A percentile compares a stretch with the other conserved stretches of the same genome.
phyloP scores from a whole-genome alignment of 2,329 filamentous ascomycete genomes.

The Pyricularia pennisetigena region DNA sequence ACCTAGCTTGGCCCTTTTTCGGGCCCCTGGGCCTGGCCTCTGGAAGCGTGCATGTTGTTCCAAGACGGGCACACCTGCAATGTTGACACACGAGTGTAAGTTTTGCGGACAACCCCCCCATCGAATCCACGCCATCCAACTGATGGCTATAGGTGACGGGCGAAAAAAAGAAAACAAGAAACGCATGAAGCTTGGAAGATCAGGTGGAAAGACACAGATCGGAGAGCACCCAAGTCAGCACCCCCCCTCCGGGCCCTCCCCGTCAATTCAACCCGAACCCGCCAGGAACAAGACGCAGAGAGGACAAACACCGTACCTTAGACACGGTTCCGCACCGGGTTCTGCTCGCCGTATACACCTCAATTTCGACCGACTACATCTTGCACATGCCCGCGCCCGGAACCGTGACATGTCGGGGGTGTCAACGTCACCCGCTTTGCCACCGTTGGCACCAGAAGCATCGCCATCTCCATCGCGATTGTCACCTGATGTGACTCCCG shows the following conservation, averaged over 20 bases:
- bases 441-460: not conserved
- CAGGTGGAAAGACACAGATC: too few relatives aligned
- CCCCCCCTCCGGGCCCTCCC: too few relatives aligned
- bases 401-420: slow-evolving; percentile 6
- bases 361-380: slow-evolving; percentile 17
- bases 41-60: slow-evolving; percentile 12
- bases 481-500: too few relatives aligned
- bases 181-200: not conserved
- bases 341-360: slow-evolving; percentile 14
- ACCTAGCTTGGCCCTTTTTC: slow-evolving; percentile 12
- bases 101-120: not conserved
- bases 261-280: too few relatives aligned
- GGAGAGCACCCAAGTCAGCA: too few relatives aligned
- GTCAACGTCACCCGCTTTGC: not conserved
- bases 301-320: slow-evolving; percentile 8
- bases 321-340: slow-evolving; percentile 13
- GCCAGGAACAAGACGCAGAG: too few relatives aligned
- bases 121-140: not conserved
- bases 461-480: not conserved
- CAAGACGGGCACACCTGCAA: slow-evolving; percentile 14
- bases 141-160: not conserved
- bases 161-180: not conserved
- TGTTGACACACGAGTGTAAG: slow-evolving; percentile 7
- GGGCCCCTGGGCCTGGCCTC: slow-evolving; percentile 13
- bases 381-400: slow-evolving; percentile 19